phyloP scores from a whole-genome alignment of 2,329 filamentous ascomycete genomes.

The Diaporthe sp. region DNA sequence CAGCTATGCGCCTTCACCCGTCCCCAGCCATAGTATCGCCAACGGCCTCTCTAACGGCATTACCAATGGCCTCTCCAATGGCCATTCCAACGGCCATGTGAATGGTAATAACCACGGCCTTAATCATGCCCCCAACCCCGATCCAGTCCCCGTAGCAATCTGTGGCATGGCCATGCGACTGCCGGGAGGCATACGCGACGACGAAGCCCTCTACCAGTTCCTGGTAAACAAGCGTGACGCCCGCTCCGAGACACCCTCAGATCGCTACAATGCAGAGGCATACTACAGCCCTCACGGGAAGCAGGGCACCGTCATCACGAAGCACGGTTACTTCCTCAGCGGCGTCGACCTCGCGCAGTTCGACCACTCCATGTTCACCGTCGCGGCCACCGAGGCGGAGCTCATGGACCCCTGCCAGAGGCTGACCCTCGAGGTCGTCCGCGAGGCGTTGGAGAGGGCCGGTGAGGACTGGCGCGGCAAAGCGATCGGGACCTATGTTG shows the following conservation, averaged over 20 bases:
- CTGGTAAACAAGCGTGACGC: conserved; percentile 42
- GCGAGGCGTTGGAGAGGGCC: too few relatives aligned
- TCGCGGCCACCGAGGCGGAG: background rate
- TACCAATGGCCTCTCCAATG: too few relatives aligned
- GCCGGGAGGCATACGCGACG: conserved; percentile 42
- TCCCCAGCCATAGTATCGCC: too few relatives aligned
- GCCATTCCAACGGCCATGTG: too few relatives aligned
- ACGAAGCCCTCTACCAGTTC: conserved; percentile 45
- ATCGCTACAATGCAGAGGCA: conserved; percentile 43
- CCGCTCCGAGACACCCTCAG: conserved; percentile 39
- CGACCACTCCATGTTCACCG: conserved; percentile 12
- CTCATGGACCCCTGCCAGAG: conserved; percentile 26
- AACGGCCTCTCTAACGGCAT: too few relatives aligned
- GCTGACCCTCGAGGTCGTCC: too few relatives aligned
- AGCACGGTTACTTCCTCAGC: conserved; percentile 14
- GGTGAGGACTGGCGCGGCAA: too few relatives aligned
- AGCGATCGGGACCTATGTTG: too few relatives aligned
- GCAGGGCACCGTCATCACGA: conserved; percentile 46
- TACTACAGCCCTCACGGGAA: conserved; percentile 41
- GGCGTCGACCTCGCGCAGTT: background rate
- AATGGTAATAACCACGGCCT: too few relatives aligned
- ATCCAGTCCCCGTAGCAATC: conserved; percentile 43
- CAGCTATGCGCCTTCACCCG: too few relatives aligned
- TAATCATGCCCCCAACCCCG: too few relatives aligned
- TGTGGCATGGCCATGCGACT: conserved; percentile 46